Conservation (phyloP, 805 yeast species). For the Ogataea pilisensis region DNA sequence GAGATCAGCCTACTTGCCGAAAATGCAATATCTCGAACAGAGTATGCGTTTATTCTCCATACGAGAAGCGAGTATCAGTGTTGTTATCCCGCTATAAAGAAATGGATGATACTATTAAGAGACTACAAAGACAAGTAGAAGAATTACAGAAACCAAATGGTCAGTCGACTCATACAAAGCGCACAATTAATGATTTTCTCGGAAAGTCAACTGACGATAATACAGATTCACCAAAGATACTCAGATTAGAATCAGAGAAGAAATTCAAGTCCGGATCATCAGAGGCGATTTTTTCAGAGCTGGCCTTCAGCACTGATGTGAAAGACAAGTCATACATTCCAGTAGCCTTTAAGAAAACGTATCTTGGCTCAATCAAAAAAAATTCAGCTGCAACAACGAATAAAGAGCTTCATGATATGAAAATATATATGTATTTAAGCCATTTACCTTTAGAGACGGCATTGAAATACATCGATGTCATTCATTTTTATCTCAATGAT, state of each 20-base stretch:
- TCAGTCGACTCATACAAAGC: too few species aligned
- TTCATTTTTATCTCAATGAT: slow-evolving; percentile 23
- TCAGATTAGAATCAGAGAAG: neutral
- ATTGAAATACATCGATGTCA: slow-evolving; percentile 10
- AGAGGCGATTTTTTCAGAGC: slow-evolving; percentile 10
- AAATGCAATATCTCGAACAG: slow-evolving; percentile 10
- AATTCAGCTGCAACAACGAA: too few species aligned
- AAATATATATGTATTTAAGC: slow-evolving; percentile 8
- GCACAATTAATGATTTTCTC: too few species aligned
- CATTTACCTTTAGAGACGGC: slow-evolving; percentile 14
- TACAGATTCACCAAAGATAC: too few species aligned
- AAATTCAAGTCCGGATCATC: slow-evolving; percentile 2
- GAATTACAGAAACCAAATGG: too few species aligned
- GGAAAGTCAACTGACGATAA: too few species aligned
- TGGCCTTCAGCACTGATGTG: too few species aligned
- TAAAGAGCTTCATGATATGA: slow-evolving; percentile 1
- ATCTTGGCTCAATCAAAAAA: too few species aligned
- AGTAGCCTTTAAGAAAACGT: too few species aligned
- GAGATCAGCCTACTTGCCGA: slow-evolving; percentile 21
- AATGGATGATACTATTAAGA: slow-evolving; percentile 14
- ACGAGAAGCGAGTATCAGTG: slow-evolving; percentile 20
- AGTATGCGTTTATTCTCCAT: slow-evolving; percentile 21
- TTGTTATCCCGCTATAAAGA: slow-evolving; percentile 18
- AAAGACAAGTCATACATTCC: too few species aligned
- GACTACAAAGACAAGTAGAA: slow-evolving; percentile 11